Evolutionary conservation across 2,329 filamentous ascomycete species (phyloP), one percentile per base, ranked within the genome.

Genomic region (Colletotrichum zoysiae): DNA sequence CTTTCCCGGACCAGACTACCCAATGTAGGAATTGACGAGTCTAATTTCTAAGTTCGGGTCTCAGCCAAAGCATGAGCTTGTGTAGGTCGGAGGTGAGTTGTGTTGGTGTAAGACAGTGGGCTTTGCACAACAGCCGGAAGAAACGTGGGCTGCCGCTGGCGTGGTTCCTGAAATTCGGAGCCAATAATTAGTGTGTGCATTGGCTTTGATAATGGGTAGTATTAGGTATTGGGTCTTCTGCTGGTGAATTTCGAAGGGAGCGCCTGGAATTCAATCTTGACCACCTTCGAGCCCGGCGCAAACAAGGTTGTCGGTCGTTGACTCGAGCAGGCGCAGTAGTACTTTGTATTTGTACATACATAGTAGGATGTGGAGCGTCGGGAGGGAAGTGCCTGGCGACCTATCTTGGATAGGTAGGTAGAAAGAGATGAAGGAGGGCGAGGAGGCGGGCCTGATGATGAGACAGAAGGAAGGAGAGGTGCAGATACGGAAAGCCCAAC

Each of bases 141-240:
- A 70, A 72, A 65, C 70, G 65, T 71, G 65, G 59, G 69, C 69
- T 70, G 55, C 48, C 60, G 67, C 44, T 55, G 65, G 60, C 65
- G 53, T 59, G 38, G 44, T 61, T 71, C 48, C 46, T 69, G 59
- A 56, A 59, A 60, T 60, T 71, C 38, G 55, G 63, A 38, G 55
- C 58, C 60, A 55, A 60, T 60, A 33, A 50, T 60, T 63, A 58
- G 33, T 20, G 5, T 33, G 11, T 48, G 55, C 40, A 57, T 67
- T 66, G 40, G 50, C 56, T n/a, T 64, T 55, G 44, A 38, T 30
- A 18, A 48, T 40, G 23, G 30, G 40, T 26, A 16, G 2, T 44
- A n/a, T n/a, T n/a, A 20, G 42, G 42, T 53, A 53, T 11, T 30
- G 1, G 16, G 26, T 33, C 46, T 26, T 33, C 26, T 23, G 44